Base-by-base conservation (phyloP, 2,329 filamentous ascomycete genomes). In the Zymoseptoria passerinii region DNA sequence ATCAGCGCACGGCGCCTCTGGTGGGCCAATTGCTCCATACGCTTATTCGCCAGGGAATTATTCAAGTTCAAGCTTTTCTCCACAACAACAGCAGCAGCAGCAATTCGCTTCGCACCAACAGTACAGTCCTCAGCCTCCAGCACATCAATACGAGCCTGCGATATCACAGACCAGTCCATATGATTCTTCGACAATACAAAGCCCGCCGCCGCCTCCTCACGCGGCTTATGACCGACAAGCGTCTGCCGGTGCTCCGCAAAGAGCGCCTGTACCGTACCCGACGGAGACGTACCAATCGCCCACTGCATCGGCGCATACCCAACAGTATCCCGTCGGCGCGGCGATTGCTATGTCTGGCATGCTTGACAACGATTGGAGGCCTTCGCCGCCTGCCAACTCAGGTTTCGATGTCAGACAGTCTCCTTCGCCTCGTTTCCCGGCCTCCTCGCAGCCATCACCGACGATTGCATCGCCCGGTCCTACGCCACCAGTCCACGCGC, bases 391-490 rank as follows among this genome's bases (percentile, higher is more conserved):
- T 8, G 55, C 60, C 16, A 65, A 71, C 57, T 56, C 60, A 48
- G 50, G 54, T 35, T 53, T 56, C 48, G 61, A 62, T 23, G 55
- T 55, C 52, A 61, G 61, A 8, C 67, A 67, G 35, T 66, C 67
- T 7, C 65, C 68, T 3, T 70, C 71, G 4, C 67, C 68, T 28
- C 60, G 67, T 4, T 63, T 67, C 52, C 60, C 57, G 5, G 54
- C 61, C 8, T 54, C 60, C 48, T 44, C 28, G 16, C 19, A 40
- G 49, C 58, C 60, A 40, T 66, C 64, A n/a, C 62, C 64, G 3
- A 59, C 78, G 64, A 66, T 78, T 65, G 72, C 73, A 1, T 80
- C 81, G 4, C 78, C 81, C 9, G 76, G 77, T 50, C 78, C 80
- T 44, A 79, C 80, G n/a, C 74, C 73, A 28, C 75, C 78, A 1